Evolutionary conservation across 2,329 filamentous ascomycete genomes (phyloP).

Genomic region (Sporothrix humicola): DNA sequence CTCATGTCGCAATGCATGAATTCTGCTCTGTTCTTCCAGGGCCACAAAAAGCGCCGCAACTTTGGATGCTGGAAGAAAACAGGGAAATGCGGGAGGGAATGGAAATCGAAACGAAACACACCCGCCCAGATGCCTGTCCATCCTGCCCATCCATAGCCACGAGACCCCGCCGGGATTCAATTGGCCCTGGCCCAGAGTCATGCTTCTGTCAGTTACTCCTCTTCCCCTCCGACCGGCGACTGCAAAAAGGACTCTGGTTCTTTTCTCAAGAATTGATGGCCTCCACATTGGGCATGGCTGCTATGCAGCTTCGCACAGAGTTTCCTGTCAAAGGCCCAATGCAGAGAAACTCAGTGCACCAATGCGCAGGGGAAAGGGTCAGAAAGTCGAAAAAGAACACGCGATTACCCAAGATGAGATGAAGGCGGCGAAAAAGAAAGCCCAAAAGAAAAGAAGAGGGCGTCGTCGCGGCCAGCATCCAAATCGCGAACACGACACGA

Average conservation of each 20-base stretch:
- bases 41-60: background rate
- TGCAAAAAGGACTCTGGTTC: no score
- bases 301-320: background rate
- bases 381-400: background rate
- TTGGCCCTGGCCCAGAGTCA: background rate
- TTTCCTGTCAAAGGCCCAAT: background rate
- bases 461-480: no score
- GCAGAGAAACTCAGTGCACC: constrained; percentile 6
- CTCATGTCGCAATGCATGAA: constrained; percentile 13
- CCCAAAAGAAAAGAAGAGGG: background rate
- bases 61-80: background rate
- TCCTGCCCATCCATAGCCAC: background rate
- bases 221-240: no score
- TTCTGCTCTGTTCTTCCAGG: background rate
- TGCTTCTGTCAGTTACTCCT: no score
- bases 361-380: background rate
- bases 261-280: background rate
- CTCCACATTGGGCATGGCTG: background rate
- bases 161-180: background rate
- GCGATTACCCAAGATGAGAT: no score
- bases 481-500: constrained; percentile 10
- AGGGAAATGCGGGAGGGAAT: constrained; percentile 14
- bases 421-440: background rate
- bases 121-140: background rate
- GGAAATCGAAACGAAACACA: constrained; percentile 25